Evolutionary conservation across 225 moss, liverwort and hornwort species (phyloP), one percentile per base, ranked within the genome.

Genomic region (Asterella californica): DNA sequence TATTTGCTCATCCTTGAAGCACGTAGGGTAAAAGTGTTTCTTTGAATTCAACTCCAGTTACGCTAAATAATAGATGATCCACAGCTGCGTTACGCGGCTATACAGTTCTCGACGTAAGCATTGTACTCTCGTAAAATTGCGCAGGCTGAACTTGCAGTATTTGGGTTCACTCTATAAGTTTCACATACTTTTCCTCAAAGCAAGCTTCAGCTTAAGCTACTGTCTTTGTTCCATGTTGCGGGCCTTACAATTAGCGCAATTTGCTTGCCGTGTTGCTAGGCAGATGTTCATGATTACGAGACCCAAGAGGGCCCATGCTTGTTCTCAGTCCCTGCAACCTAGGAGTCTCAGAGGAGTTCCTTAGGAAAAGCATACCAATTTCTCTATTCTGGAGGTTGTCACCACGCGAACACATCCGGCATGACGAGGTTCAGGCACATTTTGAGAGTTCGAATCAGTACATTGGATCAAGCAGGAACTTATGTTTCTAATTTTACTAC

Each of bases 381-480:
- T 85, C 82, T 82, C 85, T 85, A 45, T 78, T 85, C 82, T 85
- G 82, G 65, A 54, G 62, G 68, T 85, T 80, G 80, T 22, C 50
- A 59, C 59, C 74, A 72, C 38, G 47, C 33, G 49, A 8, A 79
- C 21, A 62, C 62, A 77, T 6, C 19, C 64, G 46, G 6, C 15
- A 64, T 63, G 77, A 42, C 47, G 73, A 37, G 29, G 15, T 62
- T 29, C 38, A 42, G 27, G 29, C 77, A 64, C 59, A 76, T 59
- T 24, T 57, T 32, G 9, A 18, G 38, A 57, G 60, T 76, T 33
- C 33, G 10, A 8, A 37, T 36, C 33, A 76, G 71, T 72, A n/a
- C 19, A 72, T 47, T n/a, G 71, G 14, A 42, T 27, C 6, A 33
- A 65, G n/a, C 46, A n/a, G 19, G 46, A 25, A 42, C 9, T 25